Evolutionary conservation across 2,329 filamentous ascomycete species (phyloP).

Genomic region (Hawksworthiomyces lignivorus): DNA sequence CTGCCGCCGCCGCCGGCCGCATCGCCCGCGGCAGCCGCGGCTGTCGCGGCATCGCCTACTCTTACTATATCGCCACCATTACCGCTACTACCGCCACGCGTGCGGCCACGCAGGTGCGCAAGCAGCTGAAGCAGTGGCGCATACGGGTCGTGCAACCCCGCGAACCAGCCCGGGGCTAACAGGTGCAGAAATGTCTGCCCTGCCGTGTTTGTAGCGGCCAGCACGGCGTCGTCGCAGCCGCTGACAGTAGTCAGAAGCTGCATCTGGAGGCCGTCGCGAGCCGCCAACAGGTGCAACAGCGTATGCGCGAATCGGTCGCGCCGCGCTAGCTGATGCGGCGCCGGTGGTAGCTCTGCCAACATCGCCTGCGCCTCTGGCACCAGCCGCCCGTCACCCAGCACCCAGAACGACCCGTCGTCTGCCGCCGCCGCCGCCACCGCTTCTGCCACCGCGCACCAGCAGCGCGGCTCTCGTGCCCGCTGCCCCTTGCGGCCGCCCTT

Average conservation of each 20-base stretch:
- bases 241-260: slow-evolving; percentile 22
- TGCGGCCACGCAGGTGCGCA: slow-evolving; percentile 18
- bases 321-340: slow-evolving; percentile 17
- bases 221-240: slow-evolving; percentile 15
- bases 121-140: slow-evolving; percentile 22
- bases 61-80: no score
- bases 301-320: slow-evolving; percentile 42
- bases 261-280: slow-evolving; percentile 22
- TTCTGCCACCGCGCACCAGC: slow-evolving; percentile 26
- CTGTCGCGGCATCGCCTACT: no score
- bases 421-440: slow-evolving; percentile 14
- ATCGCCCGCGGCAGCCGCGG: neutral
- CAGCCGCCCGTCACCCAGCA: slow-evolving; percentile 21
- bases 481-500: neutral
- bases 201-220: slow-evolving; percentile 31
- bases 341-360: slow-evolving; percentile 14
- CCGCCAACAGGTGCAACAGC: slow-evolving; percentile 37
- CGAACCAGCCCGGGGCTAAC: slow-evolving; percentile 29
- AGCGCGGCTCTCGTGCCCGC: slow-evolving; percentile 15
- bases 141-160: slow-evolving; percentile 15
- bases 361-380: slow-evolving; percentile 19
- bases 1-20: neutral
- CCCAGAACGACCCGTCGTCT: slow-evolving; percentile 18
- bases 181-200: slow-evolving; percentile 44
- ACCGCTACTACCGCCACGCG: neutral